These are phyloP conservation scores for Mortierella sp. DNA, from an alignment of 371 early-diverging fungal species.

Conservation along the genomic window DNA sequence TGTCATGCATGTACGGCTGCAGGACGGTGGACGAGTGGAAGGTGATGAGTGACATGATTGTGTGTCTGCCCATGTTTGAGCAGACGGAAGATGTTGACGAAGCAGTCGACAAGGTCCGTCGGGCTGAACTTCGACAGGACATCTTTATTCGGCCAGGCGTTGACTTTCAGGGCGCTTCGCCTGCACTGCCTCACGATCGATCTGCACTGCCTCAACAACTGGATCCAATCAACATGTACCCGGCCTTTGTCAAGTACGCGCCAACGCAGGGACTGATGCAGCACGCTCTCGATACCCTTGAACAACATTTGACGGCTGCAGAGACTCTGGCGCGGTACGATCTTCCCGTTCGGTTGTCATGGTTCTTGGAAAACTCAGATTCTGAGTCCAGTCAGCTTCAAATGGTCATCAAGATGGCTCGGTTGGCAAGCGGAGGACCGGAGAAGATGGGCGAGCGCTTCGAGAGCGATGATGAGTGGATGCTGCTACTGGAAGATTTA, in stretches of 20 bases:
- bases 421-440: constrained; percentile 72
- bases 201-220: constrained; percentile 52
- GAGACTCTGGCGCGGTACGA: constrained; percentile 76
- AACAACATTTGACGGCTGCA: constrained; percentile 74
- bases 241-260: constrained; percentile 62
- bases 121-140: constrained; percentile 51
- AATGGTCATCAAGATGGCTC: constrained; percentile 75
- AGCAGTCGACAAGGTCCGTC: constrained; percentile 39
- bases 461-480: constrained; percentile 81
- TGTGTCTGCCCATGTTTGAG: constrained; percentile 75
- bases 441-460: constrained; percentile 69
- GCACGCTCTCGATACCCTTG: constrained; percentile 73
- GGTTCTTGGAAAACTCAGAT: constrained; percentile 69
- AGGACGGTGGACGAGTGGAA: constrained; percentile 61
- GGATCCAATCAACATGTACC: constrained; percentile 58
- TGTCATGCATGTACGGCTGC: constrained; percentile 69
- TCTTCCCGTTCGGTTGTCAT: constrained; percentile 69
- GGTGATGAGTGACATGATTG: constrained; percentile 70
- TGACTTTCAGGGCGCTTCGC: not conserved
- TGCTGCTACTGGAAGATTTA: constrained; percentile 76
- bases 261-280: constrained; percentile 65
- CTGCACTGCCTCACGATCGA: constrained; percentile 15
- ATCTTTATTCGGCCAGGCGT: constrained; percentile 32
- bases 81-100: constrained; percentile 57
- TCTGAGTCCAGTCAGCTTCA: constrained; percentile 66